Percentiles rank a stretch among this genome's conserved stretches.
phyloP scores from a whole-genome alignment of 1,284 basidiomycete species.

The Bondarzewia mesenterica region DNA sequence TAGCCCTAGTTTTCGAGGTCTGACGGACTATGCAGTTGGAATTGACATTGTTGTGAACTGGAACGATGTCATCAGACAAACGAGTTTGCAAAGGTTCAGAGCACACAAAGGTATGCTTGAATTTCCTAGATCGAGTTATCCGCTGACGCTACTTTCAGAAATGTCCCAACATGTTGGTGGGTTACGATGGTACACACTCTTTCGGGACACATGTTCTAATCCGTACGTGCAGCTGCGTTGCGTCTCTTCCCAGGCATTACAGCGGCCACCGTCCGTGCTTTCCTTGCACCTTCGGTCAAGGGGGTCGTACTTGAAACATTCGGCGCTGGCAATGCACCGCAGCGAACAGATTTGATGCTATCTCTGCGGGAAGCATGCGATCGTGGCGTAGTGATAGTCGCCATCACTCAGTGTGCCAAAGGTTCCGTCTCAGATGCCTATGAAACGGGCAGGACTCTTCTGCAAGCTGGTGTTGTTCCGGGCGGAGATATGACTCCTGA shows the following conservation, averaged over 20 bases:
- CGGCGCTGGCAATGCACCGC: constrained; percentile 83
- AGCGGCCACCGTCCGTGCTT: constrained; percentile 60
- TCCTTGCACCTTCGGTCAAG: constrained; percentile 61
- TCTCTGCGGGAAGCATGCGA: constrained; percentile 76
- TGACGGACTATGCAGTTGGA: constrained; percentile 45
- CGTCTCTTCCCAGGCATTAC: constrained; percentile 87
- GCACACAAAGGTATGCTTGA: constrained; percentile 62
- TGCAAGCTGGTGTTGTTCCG: constrained; percentile 67
- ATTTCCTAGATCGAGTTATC: constrained; percentile 3
- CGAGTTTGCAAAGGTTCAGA: constrained; percentile 65
- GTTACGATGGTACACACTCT: constrained; percentile 14
- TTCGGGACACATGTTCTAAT: not conserved
- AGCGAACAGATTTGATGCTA: constrained; percentile 57
- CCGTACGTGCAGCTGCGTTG: constrained; percentile 45
- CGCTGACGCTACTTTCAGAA: constrained; percentile 30
- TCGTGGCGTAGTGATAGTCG: constrained; percentile 81
- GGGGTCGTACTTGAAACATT: constrained; percentile 87
- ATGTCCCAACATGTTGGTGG: constrained; percentile 75
- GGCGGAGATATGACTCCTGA: constrained; percentile 93
- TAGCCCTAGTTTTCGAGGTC: not conserved
- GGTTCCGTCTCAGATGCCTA: constrained; percentile 78
- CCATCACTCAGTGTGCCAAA: constrained; percentile 85
- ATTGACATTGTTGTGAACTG: constrained; percentile 87
- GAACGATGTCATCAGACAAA: constrained; percentile 78
- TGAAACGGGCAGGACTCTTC: constrained; percentile 71